Base-by-base conservation (phyloP, 1,284 basidiomycete species). In the Tetrapyrgos nigripes region DNA sequence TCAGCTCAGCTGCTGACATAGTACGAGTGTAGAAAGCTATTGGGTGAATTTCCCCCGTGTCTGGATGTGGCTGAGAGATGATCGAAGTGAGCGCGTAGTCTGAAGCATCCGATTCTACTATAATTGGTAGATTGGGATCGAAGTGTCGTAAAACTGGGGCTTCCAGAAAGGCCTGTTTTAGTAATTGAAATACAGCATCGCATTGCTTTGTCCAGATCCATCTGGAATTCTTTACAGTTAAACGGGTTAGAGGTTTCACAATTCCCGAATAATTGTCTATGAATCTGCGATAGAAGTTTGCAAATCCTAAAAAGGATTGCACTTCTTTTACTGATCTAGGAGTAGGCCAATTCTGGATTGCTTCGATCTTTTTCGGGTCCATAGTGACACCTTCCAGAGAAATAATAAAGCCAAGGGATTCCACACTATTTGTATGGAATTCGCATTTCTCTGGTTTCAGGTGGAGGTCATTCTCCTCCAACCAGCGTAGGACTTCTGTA, bases 401-500 rank as follows among this genome's bases (percentile, higher is more conserved):
- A 17, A 57, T 21, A 2, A 57, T 52, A 14, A 44, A 17, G n/a
- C 53, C 53, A 0, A 54, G n/a, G 21, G 35, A 50, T 44, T 49
- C 40, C 40, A 59, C 51, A 46, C 64, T 27, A 0, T 58, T 27
- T 4, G 58, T 52, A 53, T 45, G 59, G 60, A 78, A 81, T 35
- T 71, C 62, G 62, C 78, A 80, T 60, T 83, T 82, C 28, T 74
- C 67, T 0, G 72, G 62, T 33, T 77, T 76, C 3, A 72, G 57
- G 60, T 65, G 79, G 0, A 82, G 67, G 0, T 66, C 50, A 50
- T 73, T 52, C 3, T 70, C 48, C 0, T 65, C 47, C 0, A 83
- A 69, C 4, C 68, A 50, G n/a, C 70, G 35, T 4, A 84, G 67
- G 1, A 83, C 76, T 51, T 47, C 23, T 2, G 37, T 6, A 31